Conservation (phyloP, 306 rosid species). For the Leucaena leucocephala region DNA sequence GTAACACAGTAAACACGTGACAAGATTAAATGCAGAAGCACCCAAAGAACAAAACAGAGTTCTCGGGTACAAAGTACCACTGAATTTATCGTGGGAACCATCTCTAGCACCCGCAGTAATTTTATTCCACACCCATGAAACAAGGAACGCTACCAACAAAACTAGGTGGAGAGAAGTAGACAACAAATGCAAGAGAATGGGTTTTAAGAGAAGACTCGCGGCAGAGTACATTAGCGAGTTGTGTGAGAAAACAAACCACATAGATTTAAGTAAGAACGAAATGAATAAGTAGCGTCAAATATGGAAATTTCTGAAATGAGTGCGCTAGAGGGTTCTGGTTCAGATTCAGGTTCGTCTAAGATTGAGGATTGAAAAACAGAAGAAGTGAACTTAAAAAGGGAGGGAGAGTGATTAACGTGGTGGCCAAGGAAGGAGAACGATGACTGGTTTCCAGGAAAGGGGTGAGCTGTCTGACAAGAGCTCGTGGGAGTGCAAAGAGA, state of each 20-base stretch:
- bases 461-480: neutral
- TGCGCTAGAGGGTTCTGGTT: too few species aligned
- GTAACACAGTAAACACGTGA: too few species aligned
- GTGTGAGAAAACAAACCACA: neutral
- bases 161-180: too few species aligned
- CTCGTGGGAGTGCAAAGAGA: neutral
- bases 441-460: neutral
- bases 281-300: neutral
- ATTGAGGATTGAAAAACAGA: neutral
- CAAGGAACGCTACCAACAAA: too few species aligned
- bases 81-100: slow-evolving; percentile 28
- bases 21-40: too few species aligned
- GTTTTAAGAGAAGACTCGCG: slow-evolving; percentile 21
- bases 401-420: slow-evolving; percentile 27
- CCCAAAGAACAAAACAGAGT: slow-evolving; percentile 36
- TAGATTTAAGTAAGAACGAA: neutral
- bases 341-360: neutral
- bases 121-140: slow-evolving; percentile 37
- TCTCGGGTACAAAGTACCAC: neutral
- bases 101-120: neutral
- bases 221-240: slow-evolving; percentile 7
- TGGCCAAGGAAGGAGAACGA: slow-evolving; percentile 22
- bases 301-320: neutral
- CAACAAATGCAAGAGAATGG: too few species aligned
- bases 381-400: neutral